Evolutionary conservation across 2,329 filamentous ascomycete species (phyloP).

Genomic region (Claviceps spartinae): DNA sequence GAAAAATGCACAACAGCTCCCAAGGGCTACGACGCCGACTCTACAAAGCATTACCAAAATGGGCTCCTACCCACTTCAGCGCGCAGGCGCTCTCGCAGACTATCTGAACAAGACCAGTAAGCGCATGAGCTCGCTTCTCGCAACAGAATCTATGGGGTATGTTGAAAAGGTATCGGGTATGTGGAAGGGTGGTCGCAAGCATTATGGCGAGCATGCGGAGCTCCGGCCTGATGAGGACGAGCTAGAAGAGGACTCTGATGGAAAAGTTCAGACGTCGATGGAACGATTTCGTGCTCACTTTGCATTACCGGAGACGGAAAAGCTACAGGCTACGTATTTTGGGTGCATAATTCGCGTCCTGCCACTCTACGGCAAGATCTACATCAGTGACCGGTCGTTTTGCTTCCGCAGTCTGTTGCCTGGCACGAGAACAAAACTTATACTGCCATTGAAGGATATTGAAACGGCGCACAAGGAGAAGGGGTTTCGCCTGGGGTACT

Average conservation of each 20-base stretch:
- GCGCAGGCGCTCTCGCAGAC: constrained; percentile 66
- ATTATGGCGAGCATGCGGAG: constrained; percentile 57
- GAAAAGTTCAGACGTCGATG: constrained; percentile 50
- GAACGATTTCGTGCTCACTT: constrained; percentile 86
- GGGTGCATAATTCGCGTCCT: constrained; percentile 82
- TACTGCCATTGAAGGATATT: constrained; percentile 79
- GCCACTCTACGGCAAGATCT: constrained; percentile 91
- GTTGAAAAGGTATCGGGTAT: constrained; percentile 94
- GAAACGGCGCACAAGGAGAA: constrained; percentile 92
- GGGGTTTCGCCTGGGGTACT: constrained; percentile 83
- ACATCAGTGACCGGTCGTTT: constrained; percentile 74
- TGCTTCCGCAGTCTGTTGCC: constrained; percentile 88
- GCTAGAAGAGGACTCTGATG: constrained; percentile 44
- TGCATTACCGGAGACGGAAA: constrained; percentile 71
- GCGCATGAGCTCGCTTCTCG: constrained; percentile 67
- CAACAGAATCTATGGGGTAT: constrained; percentile 89
- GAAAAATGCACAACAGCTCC: constrained; percentile 7
- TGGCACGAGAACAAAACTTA: constrained; percentile 81
- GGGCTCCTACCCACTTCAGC: constrained; percentile 67
- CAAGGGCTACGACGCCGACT: constrained; percentile 24
- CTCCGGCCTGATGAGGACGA: constrained; percentile 42
- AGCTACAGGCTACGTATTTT: constrained; percentile 78
- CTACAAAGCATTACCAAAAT: constrained; percentile 42
- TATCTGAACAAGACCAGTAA: constrained; percentile 70
- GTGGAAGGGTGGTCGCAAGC: constrained; percentile 82